Evolutionary conservation across 441 rosid species (phyloP).

Genomic region (Erodium trifolium): DNA sequence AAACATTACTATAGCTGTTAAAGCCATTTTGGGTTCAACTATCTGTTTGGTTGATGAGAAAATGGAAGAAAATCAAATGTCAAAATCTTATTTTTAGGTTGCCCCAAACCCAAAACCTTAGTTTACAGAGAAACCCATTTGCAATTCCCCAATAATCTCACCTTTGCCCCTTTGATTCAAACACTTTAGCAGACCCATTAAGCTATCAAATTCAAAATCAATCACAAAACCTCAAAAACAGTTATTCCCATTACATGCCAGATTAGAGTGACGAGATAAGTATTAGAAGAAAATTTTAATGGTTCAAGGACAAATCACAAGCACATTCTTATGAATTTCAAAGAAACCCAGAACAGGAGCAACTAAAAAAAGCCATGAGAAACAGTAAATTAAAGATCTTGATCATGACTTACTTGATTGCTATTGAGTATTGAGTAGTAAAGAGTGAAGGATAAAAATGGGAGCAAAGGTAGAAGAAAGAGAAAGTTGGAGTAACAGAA

Average conservation of each 20-base stretch:
- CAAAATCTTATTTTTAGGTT: too few relatives aligned
- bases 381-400: not conserved
- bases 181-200: not conserved
- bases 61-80: too few relatives aligned
- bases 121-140: not conserved
- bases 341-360: not conserved
- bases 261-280: not conserved
- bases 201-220: not conserved
- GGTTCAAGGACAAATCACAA: not conserved
- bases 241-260: not conserved
- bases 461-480: not conserved
- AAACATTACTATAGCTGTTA: too few relatives aligned
- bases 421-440: not conserved
- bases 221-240: not conserved
- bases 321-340: not conserved
- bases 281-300: too few relatives aligned
- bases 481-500: constrained; percentile 14
- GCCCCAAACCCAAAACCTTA: not conserved
- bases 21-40: too few relatives aligned
- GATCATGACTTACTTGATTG: not conserved
- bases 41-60: too few relatives aligned
- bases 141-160: too few relatives aligned
- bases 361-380: not conserved
- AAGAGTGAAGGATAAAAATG: not conserved
- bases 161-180: not conserved